Evolutionary conservation across 176 grass and related monocot genomes (phyloP).

Genomic region (Triticum timopheevii): DNA sequence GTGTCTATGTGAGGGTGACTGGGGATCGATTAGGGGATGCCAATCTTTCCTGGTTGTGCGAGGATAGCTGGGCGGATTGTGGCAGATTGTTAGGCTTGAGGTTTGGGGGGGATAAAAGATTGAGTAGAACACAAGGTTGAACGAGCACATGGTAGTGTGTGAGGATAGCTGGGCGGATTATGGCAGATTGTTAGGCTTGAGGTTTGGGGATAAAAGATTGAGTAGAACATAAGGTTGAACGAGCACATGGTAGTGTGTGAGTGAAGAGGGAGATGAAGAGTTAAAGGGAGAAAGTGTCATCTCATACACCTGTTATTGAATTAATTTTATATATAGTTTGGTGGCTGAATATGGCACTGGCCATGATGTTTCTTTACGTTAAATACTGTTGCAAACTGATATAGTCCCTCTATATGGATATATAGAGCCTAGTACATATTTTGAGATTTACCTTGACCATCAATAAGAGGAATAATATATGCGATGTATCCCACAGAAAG

Average conservation of each 20-base stretch:
- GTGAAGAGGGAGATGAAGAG: background rate
- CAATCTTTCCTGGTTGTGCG: background rate
- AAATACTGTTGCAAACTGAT: background rate
- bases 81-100: background rate
- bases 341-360: background rate
- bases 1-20: background rate
- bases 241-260: constrained; percentile 1
- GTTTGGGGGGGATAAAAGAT: background rate
- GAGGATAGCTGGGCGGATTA: background rate
- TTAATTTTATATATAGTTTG: background rate
- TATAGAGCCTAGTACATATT: no score
- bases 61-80: background rate
- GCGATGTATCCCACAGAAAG: no score
- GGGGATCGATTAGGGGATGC: background rate
- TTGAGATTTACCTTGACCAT: no score
- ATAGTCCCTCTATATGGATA: background rate
- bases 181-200: background rate
- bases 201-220: background rate
- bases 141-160: background rate
- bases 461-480: no score
- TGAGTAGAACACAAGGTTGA: background rate
- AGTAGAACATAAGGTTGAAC: background rate
- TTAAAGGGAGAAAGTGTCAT: background rate
- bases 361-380: background rate
- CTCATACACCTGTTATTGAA: background rate